Evolutionary conservation across 495 filamentous ascomycete genomes (phyloP).

Genomic region (Chaetomium cochliodes): DNA sequence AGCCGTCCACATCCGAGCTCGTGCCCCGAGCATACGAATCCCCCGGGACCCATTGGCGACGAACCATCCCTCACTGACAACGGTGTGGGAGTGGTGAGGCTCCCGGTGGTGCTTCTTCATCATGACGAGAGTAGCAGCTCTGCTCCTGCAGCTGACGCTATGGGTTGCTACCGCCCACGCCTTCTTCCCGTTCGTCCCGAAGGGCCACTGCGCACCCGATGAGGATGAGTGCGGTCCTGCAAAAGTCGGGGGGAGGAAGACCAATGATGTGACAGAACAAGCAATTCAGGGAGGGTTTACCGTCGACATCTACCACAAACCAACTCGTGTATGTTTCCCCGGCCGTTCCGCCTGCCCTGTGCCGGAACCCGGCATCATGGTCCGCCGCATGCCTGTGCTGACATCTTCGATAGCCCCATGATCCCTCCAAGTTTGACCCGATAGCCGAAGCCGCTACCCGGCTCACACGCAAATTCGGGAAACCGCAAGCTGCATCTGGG

Average conservation of each 20-base stretch:
- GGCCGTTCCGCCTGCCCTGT: too few relatives aligned
- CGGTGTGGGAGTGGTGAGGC: constrained; percentile 33
- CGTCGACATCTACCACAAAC: constrained; percentile 22
- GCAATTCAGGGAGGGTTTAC: constrained; percentile 22
- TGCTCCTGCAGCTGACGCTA: constrained; percentile 44
- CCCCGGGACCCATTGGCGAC: constrained; percentile 17
- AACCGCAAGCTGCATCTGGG: constrained; percentile 3
- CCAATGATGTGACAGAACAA: constrained; percentile 2
- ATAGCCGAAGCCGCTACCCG: constrained; percentile 23
- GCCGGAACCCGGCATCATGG: too few relatives aligned
- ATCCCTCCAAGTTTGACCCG: constrained; percentile 16
- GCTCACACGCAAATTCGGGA: constrained; percentile 29
- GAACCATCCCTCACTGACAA: constrained; percentile 16
- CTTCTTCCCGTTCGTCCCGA: constrained; percentile 39
- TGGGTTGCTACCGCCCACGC: constrained; percentile 42
- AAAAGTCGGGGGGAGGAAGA: constrained; percentile 3
- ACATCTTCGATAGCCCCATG: constrained; percentile 13
- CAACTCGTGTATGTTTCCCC: constrained; percentile 24
- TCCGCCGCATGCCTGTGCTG: neutral
- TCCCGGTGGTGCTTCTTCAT: constrained; percentile 31
- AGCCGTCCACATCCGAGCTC: constrained; percentile 9
- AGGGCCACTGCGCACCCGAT: constrained; percentile 26
- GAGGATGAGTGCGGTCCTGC: constrained; percentile 18
- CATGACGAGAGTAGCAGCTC: constrained; percentile 37
- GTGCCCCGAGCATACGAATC: neutral